Percentiles rank a stretch among this genome's conserved stretches.
phyloP scores from a whole-genome alignment of 2,329 filamentous ascomycete genomes.

The Cercospora sp. region DNA sequence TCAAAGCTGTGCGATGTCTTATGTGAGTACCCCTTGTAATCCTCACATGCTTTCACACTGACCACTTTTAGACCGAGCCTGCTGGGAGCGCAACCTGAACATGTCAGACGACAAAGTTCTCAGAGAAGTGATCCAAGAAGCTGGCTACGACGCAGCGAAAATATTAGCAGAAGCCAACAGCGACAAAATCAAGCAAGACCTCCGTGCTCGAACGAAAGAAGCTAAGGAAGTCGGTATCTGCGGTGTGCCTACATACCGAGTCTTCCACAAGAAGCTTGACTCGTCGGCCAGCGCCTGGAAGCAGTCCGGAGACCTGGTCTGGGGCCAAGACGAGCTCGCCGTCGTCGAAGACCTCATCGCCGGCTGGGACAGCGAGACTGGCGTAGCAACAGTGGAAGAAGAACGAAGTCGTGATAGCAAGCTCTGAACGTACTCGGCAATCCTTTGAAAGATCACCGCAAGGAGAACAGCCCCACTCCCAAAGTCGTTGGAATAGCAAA shows the following conservation, averaged over 20 bases:
- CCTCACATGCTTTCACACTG: background rate
- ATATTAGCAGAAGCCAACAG: constrained; percentile 22
- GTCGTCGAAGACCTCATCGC: constrained; percentile 30
- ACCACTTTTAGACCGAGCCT: constrained; percentile 22
- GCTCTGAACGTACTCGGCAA: background rate
- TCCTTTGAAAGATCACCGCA: background rate
- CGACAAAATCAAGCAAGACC: constrained; percentile 22
- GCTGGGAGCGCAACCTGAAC: constrained; percentile 30
- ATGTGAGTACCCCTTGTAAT: constrained; percentile 13
- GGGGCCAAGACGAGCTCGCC: constrained; percentile 30
- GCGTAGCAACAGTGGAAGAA: constrained; percentile 14
- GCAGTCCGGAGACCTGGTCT: constrained; percentile 26
- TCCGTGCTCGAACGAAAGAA: constrained; percentile 25
- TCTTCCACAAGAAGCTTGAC: constrained; percentile 22
- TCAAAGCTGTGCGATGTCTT: constrained; percentile 20
- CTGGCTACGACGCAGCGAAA: constrained; percentile 20
- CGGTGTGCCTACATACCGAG: constrained; percentile 28
- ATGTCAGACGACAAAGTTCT: constrained; percentile 28
- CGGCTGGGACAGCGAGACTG: constrained; percentile 22
- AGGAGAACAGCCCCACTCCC: background rate
- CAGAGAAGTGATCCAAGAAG: constrained; percentile 21
- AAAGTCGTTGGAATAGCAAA: background rate
- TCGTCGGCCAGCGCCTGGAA: constrained; percentile 14
- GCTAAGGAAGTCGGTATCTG: constrained; percentile 27
- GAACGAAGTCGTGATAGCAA: background rate